Percentiles rank a stretch among this genome's conserved stretches.
phyloP scores from a whole-genome alignment of 352 stramenopile genomes.

The Phytophthora pisi region DNA sequence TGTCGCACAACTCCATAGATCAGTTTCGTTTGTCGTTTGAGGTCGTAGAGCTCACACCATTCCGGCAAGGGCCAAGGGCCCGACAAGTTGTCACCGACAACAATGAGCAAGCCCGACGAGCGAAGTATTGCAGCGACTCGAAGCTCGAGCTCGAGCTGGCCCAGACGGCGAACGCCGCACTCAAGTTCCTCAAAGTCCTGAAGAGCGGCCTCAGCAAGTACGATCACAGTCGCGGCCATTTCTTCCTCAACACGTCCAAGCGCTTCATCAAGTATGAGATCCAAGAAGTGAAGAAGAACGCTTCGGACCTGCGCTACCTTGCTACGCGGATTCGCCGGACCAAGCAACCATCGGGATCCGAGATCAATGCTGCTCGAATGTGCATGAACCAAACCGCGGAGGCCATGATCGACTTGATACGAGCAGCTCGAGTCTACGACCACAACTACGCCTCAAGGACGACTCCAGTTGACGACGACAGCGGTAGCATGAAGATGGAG shows the following conservation, averaged over 20 bases:
- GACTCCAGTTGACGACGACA: background rate
- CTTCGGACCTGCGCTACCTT: background rate
- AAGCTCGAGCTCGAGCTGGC: background rate
- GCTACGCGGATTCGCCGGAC: background rate
- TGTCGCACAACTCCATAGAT: background rate
- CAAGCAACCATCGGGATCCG: background rate
- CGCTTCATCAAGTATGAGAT: background rate
- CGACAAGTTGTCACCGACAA: background rate
- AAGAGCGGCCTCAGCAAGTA: background rate
- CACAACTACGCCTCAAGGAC: background rate
- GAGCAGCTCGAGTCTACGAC: background rate
- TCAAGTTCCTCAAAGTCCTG: background rate
- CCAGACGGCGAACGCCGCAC: background rate
- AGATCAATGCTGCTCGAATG: background rate
- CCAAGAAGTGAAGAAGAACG: background rate
- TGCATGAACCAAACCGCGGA: background rate
- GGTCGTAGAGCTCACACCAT: background rate
- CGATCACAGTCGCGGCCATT: background rate
- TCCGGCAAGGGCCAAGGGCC: background rate
- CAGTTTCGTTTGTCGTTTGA: background rate
- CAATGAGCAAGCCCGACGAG: background rate
- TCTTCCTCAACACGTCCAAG: background rate
- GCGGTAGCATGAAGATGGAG: background rate
- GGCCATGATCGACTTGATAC: background rate
- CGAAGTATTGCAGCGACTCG: background rate